Evolutionary conservation across 176 grass and related monocot species (phyloP).

Genomic region (Juncus effusus): DNA sequence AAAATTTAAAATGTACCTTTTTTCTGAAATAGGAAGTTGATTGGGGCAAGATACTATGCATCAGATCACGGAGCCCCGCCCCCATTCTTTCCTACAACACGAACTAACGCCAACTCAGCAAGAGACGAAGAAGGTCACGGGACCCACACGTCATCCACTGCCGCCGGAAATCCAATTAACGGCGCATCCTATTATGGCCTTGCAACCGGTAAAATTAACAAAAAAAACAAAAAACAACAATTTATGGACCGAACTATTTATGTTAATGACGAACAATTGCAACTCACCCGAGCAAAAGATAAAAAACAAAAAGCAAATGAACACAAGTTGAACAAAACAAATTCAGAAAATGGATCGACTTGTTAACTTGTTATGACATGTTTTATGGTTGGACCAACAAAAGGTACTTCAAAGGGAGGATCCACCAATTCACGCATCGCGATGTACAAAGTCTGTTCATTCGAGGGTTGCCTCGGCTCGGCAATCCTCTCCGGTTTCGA

Average conservation of each 20-base stretch:
- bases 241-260: too few species aligned
- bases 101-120: constrained; percentile 18
- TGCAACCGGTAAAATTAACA: constrained; percentile 18
- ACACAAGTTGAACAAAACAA: too few species aligned
- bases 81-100: not conserved
- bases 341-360: too few species aligned
- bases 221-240: too few species aligned
- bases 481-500: constrained; percentile 83
- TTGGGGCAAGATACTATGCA: constrained; percentile 79
- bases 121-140: constrained; percentile 64
- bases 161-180: constrained; percentile 43
- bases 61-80: not conserved
- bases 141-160: constrained; percentile 83
- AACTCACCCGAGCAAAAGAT: too few species aligned
- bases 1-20: too few species aligned
- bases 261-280: too few species aligned
- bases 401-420: constrained; percentile 64
- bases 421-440: constrained; percentile 48
- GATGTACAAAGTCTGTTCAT: constrained; percentile 70
- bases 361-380: too few species aligned
- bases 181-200: constrained; percentile 75
- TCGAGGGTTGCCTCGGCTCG: constrained; percentile 53
- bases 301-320: too few species aligned
- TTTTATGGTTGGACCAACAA: not conserved
- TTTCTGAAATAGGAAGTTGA: constrained; percentile 58